These are phyloP conservation scores for Wolfiporia cocos DNA, from an alignment of 1,284 basidiomycete genomes.

Conservation along the genomic window DNA sequence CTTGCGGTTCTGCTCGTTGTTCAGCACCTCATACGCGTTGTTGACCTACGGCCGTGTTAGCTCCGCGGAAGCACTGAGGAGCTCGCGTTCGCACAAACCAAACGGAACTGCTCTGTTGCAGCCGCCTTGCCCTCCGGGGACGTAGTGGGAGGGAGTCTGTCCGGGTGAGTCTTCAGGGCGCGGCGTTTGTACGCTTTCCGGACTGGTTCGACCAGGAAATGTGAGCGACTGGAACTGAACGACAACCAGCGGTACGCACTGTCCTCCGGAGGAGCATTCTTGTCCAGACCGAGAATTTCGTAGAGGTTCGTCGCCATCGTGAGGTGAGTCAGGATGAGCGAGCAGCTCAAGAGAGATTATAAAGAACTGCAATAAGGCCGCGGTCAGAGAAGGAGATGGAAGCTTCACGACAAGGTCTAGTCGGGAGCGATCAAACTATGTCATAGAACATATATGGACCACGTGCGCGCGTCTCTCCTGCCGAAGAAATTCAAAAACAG, in stretches of 20 bases:
- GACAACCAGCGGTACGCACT: constrained; percentile 23
- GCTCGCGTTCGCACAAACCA: constrained; percentile 20
- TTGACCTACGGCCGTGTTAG: constrained; percentile 29
- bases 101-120: constrained; percentile 41
- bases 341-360: no score
- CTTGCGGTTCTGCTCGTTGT: constrained; percentile 34
- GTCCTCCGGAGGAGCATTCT: constrained; percentile 36
- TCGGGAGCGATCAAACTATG: no score
- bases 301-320: constrained; percentile 57
- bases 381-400: no score
- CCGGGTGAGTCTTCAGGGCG: constrained; percentile 45
- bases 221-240: constrained; percentile 1
- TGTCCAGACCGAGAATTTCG: constrained; percentile 34
- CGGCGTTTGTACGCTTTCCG: constrained; percentile 41
- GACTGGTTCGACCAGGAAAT: constrained; percentile 25
- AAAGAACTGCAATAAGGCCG: neutral
- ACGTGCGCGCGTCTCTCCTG: no score
- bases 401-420: no score
- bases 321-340: no score
- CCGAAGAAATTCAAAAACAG: no score
- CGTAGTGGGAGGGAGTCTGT: constrained; percentile 34
- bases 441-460: no score
- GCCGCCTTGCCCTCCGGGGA: constrained; percentile 32
- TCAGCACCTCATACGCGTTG: constrained; percentile 47
- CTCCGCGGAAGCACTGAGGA: neutral